Evolutionary conservation across 768 basidiomycete genomes (phyloP), one percentile per base, ranked within the genome.

Genomic region (Boletus rubescentipes): DNA sequence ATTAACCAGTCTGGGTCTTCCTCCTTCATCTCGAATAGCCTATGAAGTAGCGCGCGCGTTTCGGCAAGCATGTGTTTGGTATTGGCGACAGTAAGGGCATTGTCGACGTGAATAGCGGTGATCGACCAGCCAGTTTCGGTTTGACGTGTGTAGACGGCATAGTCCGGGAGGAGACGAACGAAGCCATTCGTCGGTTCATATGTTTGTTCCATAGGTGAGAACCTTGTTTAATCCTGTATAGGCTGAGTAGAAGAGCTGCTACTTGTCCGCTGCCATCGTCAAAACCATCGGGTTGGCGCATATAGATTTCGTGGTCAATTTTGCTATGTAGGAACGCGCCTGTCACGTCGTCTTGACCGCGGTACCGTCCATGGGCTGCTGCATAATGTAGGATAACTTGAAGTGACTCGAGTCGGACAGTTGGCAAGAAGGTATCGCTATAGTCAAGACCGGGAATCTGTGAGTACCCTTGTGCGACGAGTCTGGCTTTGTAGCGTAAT

Each of bases 221-320:
- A n/a, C n/a, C n/a, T n/a, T n/a, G n/a, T n/a, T n/a, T n/a, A n/a
- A n/a, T n/a, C n/a, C n/a, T n/a, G n/a, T n/a, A n/a, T n/a, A n/a
- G n/a, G n/a, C n/a, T n/a, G n/a, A n/a, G n/a, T n/a, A n/a, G n/a
- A n/a, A n/a, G n/a, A n/a, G n/a, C n/a, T n/a, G n/a, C n/a, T n/a
- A n/a, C n/a, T n/a, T 35, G 20, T 49, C 55, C 43, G 66, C n/a
- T 63, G 14, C 69, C 51, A 26, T 72, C 68, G 1, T 61, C 32
- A 41, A 69, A 76, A 0, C 72, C 68, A 2, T 63, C 58, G 0
- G 75, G 75, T 58, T 77, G 74, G 5, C 41, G 2, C 72, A 79
- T 75, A 38, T 72, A 78, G 3, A 79, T 75, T 2, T 62, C 58
- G 31, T 77, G 73, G 37, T 43, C 53, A 12, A 58, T 52, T n/a